Evolutionary conservation across 345 rosid genomes (phyloP).

Genomic region (Murraya paniculata): DNA sequence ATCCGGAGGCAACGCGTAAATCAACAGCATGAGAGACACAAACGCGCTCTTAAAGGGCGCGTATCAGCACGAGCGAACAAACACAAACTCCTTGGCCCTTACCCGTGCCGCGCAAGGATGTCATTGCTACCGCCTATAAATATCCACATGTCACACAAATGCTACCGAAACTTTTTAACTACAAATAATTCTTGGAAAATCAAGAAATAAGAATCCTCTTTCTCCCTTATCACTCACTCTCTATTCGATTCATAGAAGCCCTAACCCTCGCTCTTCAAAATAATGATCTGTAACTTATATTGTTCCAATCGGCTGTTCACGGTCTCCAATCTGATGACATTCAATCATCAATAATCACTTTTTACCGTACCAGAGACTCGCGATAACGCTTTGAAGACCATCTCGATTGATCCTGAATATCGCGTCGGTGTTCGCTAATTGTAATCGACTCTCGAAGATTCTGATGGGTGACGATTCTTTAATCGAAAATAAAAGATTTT

Average conservation of each 20-base stretch:
- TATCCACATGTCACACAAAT: not conserved
- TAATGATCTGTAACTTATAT: not conserved
- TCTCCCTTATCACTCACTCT: not conserved
- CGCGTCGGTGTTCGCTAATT: not conserved
- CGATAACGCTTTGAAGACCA: not conserved
- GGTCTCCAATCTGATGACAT: not conserved
- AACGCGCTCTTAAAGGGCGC: constrained; percentile 9
- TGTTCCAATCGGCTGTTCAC: not conserved
- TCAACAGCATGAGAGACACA: not conserved
- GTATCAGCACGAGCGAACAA: not conserved
- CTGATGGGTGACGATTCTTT: not conserved
- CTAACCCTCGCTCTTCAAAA: constrained; percentile 2
- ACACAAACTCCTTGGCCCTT: not conserved
- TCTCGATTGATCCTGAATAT: constrained; percentile 3
- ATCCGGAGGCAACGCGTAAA: not conserved
- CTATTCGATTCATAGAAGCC: not conserved
- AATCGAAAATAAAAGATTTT: not conserved
- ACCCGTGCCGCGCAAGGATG: not conserved
- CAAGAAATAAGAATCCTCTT: not conserved
- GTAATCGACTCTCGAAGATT: constrained; percentile 5
- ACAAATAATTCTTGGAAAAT: not conserved
- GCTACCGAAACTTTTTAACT: not conserved
- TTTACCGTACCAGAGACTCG: not conserved
- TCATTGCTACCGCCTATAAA: not conserved
- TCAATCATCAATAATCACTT: not conserved